Evolutionary conservation across 352 stramenopile genomes (phyloP), one percentile per base, ranked within the genome.

Genomic region (Thalassiosira oceanica): DNA sequence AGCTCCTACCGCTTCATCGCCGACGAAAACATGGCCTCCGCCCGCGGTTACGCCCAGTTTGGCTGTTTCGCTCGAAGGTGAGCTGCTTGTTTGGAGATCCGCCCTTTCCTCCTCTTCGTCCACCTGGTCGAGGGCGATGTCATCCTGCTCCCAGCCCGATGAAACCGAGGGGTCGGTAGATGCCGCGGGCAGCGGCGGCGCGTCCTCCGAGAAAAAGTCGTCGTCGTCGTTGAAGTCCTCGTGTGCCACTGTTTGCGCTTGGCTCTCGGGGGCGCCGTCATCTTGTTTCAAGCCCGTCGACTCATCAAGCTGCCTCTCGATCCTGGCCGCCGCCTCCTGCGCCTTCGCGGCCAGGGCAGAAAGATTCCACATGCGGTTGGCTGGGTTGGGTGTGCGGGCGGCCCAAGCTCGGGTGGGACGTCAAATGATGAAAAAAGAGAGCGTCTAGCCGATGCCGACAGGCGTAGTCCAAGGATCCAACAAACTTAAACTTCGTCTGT

Each of bases 241-340:
- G 23, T 74, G 29, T 42, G 16, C 23, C 42, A 36, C 56, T 35
- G 48, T 58, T 49, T 23, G 42, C 8, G 23, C 23, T 37, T 15
- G 13, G 0, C 15, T 44, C 18, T 36, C 11, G 15, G 26, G 45
- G 26, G 44, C 45, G n/a, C 28, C n/a, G 15, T 27, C 27, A 55
- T 63, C 66, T 13, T 55, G 48, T 2, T 49, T 42, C 3, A 68
- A 44, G 29, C 80, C 80, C 16, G 85, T 73, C 1, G 76, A 80
- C 51, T 86, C 66, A 61, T 86, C 81, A 15, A 88, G 33, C 52
- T 88, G 73, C 28, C 65, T 44, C 44, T 88, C 80, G 21, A 88
- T 54, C 24, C 77, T 58, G 28, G 60, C 74, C 13, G 80, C 80
- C 8, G 74, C 60, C 36, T 55, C 57, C 62, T 74, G 58, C 16